A percentile compares a stretch with the other conserved stretches of the same genome.
Conservation (phyloP, 2,329 filamentous ascomycete species). For the Pseudogymnoascus sp. region DNA sequence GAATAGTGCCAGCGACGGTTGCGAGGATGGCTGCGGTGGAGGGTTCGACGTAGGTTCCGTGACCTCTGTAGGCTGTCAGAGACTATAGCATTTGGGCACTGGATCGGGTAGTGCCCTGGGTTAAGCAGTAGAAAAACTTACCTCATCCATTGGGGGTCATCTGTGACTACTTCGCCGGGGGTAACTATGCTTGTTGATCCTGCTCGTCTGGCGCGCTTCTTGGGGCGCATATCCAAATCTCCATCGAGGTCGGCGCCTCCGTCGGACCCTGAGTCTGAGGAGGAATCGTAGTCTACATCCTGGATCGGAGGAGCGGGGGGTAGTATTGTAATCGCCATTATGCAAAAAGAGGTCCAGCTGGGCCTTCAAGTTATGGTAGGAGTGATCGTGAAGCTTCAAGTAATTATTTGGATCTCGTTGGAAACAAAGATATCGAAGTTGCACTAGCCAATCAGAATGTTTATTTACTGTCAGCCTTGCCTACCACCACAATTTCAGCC, state of each 20-base stretch:
- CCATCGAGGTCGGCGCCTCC: constrained; percentile 28
- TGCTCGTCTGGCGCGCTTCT: constrained; percentile 33
- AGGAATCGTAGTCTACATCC: constrained; percentile 15
- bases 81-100: not conserved
- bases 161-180: constrained; percentile 80
- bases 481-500: not conserved
- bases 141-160: constrained; percentile 96
- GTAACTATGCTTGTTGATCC: constrained; percentile 59
- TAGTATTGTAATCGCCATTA: constrained; percentile 30
- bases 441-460: not conserved
- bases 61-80: constrained; percentile 52
- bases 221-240: constrained; percentile 36
- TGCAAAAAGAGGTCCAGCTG: not conserved
- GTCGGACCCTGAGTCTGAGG: constrained; percentile 20
- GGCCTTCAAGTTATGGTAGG: not conserved
- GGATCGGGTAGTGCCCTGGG: not conserved
- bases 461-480: not conserved
- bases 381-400: not conserved
- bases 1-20: constrained; percentile 82
- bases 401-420: not conserved
- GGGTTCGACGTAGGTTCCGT: constrained; percentile 74
- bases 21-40: constrained; percentile 66
- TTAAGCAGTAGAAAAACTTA: constrained; percentile 24
- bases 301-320: constrained; percentile 24
- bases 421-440: constrained; percentile 5